Base-by-base conservation (phyloP, 345 rosid genomes). In the Camelina sativa region DNA sequence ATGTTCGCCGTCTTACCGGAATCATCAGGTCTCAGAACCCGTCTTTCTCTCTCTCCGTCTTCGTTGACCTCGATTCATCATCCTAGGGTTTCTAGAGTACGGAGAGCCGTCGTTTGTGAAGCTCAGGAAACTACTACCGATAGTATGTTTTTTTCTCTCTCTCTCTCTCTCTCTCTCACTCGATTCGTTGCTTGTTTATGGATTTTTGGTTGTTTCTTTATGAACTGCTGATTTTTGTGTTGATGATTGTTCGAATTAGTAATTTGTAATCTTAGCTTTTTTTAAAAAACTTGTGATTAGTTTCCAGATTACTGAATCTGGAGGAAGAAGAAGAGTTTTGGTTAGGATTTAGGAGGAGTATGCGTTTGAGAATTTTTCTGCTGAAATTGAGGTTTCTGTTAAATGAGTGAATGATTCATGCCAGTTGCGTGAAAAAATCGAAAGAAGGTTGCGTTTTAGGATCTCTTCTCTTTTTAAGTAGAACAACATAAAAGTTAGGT, bases 111-210 rank as follows among this genome's bases (percentile, higher is more conserved):
- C 63, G 87, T 83, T 43, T 86, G 89, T 46, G 84, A 88, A 80
- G 88, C 88, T 81, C 82, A 84, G 63, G 86, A 81, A 20, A 74
- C 81, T 35, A 77, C 81, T 22, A 41, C 84, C 2, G 87, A 83
- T 28, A 54, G 82, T 78, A 78, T 52, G 81, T 51, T 12, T 77
- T 41, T 22, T 41, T 37, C 65, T 13, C 68, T n/a, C 64, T 20
- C 48, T 23, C 25, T 15, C 50, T 3, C 28, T 25, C 28, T 28
- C 30, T 4, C 30, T 28, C 30, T 4, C 30, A 28, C 30, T 28
- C 30, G 30, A 28, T 69, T 68, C 37, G 46, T 28, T 76, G 58
- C 35, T 69, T 8, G 0, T 17, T 69, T 11, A 41, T 63, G 11
- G 19, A 43, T 53, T 20, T 20, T 48, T 53, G 40, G 0, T 32